These are phyloP conservation scores for Termitomyces sp. DNA, from an alignment of 768 basidiomycete species.

Conservation along the genomic window DNA sequence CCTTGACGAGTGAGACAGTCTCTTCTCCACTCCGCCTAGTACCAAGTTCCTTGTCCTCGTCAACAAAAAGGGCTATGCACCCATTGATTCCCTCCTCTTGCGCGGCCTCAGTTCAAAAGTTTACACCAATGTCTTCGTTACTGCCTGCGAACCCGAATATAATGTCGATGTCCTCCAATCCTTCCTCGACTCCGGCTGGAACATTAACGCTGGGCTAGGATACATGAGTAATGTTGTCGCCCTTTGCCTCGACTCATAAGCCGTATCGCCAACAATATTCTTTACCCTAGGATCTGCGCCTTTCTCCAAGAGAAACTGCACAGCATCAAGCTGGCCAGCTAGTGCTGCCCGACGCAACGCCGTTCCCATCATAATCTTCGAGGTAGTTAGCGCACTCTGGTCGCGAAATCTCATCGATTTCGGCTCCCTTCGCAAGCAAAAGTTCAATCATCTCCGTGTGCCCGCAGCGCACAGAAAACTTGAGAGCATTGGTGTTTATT, in stretches of 20 bases:
- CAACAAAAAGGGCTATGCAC: background rate
- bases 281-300: constrained; percentile 1
- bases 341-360: constrained; percentile 10
- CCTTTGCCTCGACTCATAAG: too few relatives aligned
- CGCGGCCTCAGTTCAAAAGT: too few relatives aligned
- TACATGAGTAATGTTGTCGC: too few relatives aligned
- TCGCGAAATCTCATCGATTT: constrained; percentile 8
- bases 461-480: constrained; percentile 8
- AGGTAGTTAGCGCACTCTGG: background rate
- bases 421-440: constrained; percentile 10
- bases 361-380: constrained; percentile 4
- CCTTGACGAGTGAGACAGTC: background rate
- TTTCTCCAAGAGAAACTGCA: background rate
- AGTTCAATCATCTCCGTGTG: constrained; percentile 7
- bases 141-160: too few relatives aligned
- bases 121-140: too few relatives aligned
- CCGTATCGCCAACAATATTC: background rate
- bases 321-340: constrained; percentile 5
- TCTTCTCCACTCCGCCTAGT: background rate
- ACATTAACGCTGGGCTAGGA: too few relatives aligned
- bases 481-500: constrained; percentile 9
- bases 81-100: constrained; percentile 7
- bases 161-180: too few relatives aligned
- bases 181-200: too few relatives aligned
- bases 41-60: background rate